Evolutionary conservation across 1,139 yeast species (phyloP), one percentile per base, ranked within the genome.

Genomic region (Lodderomyces metapsilosis): DNA sequence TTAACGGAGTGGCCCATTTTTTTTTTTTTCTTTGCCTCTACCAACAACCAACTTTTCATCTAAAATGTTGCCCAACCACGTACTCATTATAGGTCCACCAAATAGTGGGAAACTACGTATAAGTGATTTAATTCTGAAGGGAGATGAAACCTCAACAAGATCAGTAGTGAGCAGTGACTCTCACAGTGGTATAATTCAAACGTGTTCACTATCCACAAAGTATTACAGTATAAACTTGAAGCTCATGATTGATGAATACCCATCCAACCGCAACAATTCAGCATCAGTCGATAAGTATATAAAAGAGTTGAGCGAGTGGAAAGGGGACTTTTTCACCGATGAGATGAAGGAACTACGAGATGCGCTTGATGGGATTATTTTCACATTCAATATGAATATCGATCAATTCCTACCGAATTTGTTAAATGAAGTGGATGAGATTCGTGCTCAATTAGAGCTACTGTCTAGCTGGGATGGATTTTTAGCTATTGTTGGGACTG

Each of bases 41-140:
- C 23, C 5, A 6, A 6, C 23, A 21, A 21, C n/a, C n/a, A n/a
- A n/a, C n/a, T n/a, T n/a, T n/a, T n/a, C n/a, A n/a, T n/a, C n/a
- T n/a, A 24, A 15, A 22, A 58, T 59, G 62, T 46, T 58, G 21
- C 61, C 64, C 3, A 67, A 68, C 50, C 67, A 71, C 45, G 60
- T 72, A 3, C 52, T 72, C 40, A 48, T 72, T 5, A 41, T 72
- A 18, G 78, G 78, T 3, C 54, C 67, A 1, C 73, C 76, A 1
- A 43, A 52, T 23, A 55, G 64, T 3, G 76, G 76, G 1, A 71
- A 71, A 45, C 38, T 69, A 20, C 48, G 67, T 23, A 44, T 66
- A 1, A 60, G 64, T 2, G 52, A 61, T 30, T 43, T 47, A 15
- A 46, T 70, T 18, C 21, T 40, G 11, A 34, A 38, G n/a, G 43